Percentiles rank a stretch among this genome's conserved stretches.
Conservation (phyloP, 441 rosid species). For the Geranium incanum region DNA sequence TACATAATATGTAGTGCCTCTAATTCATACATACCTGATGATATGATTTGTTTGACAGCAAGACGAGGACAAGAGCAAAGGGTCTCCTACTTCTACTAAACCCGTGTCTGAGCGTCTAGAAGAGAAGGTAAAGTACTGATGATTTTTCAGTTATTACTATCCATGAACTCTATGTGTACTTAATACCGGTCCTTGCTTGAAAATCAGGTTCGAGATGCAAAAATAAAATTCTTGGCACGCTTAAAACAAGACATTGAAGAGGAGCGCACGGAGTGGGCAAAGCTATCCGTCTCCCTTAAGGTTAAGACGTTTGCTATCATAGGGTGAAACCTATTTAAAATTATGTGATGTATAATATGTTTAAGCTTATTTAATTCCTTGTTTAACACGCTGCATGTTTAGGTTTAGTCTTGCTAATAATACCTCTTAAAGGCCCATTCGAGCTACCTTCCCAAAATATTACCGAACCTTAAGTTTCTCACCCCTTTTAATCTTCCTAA, state of each 20-base stretch:
- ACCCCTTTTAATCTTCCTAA: not conserved
- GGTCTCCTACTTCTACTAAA: constrained; percentile 46
- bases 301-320: constrained; percentile 26
- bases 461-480: not conserved
- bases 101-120: constrained; percentile 65
- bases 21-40: not conserved
- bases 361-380: constrained; percentile 10
- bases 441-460: not conserved
- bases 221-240: constrained; percentile 66
- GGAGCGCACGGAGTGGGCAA: constrained; percentile 73
- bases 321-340: not conserved
- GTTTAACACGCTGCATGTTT: not conserved
- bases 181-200: constrained; percentile 17
- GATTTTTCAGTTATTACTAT: constrained; percentile 18
- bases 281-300: constrained; percentile 59
- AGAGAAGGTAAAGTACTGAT: constrained; percentile 55
- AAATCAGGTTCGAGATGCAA: constrained; percentile 74
- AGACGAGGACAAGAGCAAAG: constrained; percentile 66
- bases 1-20: constrained; percentile 1
- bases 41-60: constrained; percentile 35
- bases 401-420: not conserved
- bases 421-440: not conserved
- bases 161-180: constrained; percentile 1
- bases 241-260: constrained; percentile 69
- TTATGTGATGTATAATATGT: not conserved